Evolutionary conservation across 352 stramenopile genomes (phyloP), one percentile per base, ranked within the genome.

Genomic region (Globisporangium viniferum): DNA sequence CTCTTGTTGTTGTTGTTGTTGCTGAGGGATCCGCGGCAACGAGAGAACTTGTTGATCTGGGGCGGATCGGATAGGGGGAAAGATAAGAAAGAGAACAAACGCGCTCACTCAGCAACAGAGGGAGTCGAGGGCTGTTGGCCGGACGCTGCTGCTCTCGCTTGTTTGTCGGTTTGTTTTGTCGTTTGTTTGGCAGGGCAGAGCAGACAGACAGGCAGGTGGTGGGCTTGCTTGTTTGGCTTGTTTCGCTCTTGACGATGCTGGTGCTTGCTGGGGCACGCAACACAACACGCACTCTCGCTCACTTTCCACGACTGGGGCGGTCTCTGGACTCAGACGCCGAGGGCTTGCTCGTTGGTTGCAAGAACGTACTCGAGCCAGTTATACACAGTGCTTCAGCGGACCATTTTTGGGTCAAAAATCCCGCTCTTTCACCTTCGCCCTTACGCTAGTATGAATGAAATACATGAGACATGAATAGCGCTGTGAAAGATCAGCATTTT

Each of bases 311-410:
- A 59, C 14, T 59, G 54, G 29, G 35, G 12, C 57, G 9, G 36
- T 35, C 39, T 55, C 59, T 64, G 59, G 39, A 64, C 59, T 56
- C 59, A 64, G 59, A 64, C 24, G 59, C 36, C 3, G 39, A 24
- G 15, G 58, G 57, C 44, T 55, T 36, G 36, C 22, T 36, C n/a
- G 35, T 8, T 31, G 29, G 29, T 31, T 31, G 29, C 29, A 2
- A 31, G 29, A 31, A 31, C 29, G 29, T 31, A 31, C 29, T 31
- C 29, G 29, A 31, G 29, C 0, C 29, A 31, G 29, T 31, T 31
- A 31, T 31, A 4, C 29, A 31, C 29, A 31, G 29, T 31, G 29
- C 3, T 31, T 31, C 29, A 31, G 29, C 2, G 29, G 29, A 31
- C 29, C 29, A 31, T 31, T 31, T 31, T 31, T 31, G 29, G 3